Conservation (phyloP, 1,284 basidiomycete genomes). For the Wallemia ichthyophaga region DNA sequence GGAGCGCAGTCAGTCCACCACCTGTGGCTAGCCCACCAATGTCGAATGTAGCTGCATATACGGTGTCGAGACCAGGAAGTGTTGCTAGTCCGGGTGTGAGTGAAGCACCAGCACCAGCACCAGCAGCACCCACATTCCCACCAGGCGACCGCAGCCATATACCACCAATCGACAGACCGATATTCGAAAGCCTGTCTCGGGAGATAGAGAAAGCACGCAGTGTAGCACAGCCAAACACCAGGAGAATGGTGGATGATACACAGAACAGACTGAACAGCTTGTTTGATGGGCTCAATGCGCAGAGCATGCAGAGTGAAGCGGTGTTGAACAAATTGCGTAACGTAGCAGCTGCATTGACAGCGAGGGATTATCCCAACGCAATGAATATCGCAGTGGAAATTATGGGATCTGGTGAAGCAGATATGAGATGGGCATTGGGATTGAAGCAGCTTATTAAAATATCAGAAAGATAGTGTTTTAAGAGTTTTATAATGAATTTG, state of each 20-base stretch:
- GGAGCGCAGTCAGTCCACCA: neutral
- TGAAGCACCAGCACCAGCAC: neutral
- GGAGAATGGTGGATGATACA: slow-evolving; percentile 57
- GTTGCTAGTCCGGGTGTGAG: slow-evolving; percentile 11
- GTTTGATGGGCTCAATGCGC: slow-evolving; percentile 76
- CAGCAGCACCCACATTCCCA: slow-evolving; percentile 4
- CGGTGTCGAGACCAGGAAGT: slow-evolving; percentile 14
- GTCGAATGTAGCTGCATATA: slow-evolving; percentile 17
- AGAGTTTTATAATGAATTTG: too few species aligned
- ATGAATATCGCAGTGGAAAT: neutral
- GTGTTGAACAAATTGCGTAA: neutral
- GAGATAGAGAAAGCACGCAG: slow-evolving; percentile 26
- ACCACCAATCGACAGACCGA: slow-evolving; percentile 33
- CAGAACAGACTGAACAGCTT: slow-evolving; percentile 59
- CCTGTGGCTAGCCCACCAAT: slow-evolving; percentile 13
- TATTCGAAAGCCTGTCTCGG: slow-evolving; percentile 32
- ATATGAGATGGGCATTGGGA: neutral
- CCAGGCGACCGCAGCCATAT: slow-evolving; percentile 53
- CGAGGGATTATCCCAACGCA: neutral
- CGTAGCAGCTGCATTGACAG: neutral
- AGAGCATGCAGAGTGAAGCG: slow-evolving; percentile 26
- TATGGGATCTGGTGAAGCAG: neutral
- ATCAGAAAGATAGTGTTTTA: too few species aligned
- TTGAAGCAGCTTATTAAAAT: neutral
- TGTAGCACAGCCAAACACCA: slow-evolving; percentile 34